Base-by-base conservation (phyloP, 768 basidiomycete genomes). In the Galerina marginata region DNA sequence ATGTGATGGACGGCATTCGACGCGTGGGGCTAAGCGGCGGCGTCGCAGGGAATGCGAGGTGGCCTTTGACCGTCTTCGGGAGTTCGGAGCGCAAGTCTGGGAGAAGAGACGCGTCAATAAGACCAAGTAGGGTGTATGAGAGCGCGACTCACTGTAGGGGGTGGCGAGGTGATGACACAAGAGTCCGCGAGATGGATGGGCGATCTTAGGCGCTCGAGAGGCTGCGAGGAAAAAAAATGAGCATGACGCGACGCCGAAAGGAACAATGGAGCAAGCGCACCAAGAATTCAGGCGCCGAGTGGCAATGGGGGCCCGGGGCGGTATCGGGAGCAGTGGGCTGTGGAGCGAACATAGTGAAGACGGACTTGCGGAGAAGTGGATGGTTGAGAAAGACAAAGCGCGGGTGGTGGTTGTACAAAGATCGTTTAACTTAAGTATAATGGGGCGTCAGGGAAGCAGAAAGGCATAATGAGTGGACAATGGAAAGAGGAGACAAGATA, bases 381-480 rank as follows among this genome's bases (percentile, higher is more conserved):
- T 29, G 15, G 58, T 12, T 67, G 69, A 14, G 68, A 61, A 49
- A 55, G 44, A 58, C 61, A 57, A 26, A 74, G 72, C 55, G 63
- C 36, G 40, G 43, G 44, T 25, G n/a, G 47, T 37, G 54, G 56
- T 26, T 47, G 61, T 61, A 58, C 56, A 62, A 44, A 38, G 60
- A 44, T 29, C 48, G 56, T n/a, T 55, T 58, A 54, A 58, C 56
- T 62, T 62, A 62, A 60, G 62, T 64, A 61, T 47, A 53, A 42
- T 51, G 44, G 43, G 47, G 42, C 37, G 55, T 59, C 36, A 57
- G 54, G 64, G 62, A 43, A 46, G 54, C 53, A 33, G 33, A 56
- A 48, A 61, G 57, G 62, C 66, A 65, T 65, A 66, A 75, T 76
- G 80, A 78, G 14, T 79, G 75, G 67, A 79, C 60, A 72, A 84